Evolutionary conservation across 768 basidiomycete species (phyloP).

Genomic region (Paxillus ammoniavirescens): DNA sequence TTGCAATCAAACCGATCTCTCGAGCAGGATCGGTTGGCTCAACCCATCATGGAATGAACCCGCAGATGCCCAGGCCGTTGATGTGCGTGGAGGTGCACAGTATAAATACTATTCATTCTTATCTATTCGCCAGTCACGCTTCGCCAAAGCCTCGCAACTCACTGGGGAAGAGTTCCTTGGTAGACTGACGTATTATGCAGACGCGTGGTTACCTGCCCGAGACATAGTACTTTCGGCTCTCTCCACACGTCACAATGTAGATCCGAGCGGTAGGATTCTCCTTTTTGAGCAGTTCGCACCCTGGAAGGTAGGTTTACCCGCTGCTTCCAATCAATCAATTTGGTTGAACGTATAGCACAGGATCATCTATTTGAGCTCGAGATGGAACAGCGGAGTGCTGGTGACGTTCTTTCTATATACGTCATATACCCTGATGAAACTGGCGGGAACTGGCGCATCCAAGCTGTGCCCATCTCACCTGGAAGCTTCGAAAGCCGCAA

Average conservation of each 20-base stretch:
- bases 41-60: conserved; percentile 94
- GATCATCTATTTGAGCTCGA: conserved; percentile 94
- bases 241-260: conserved; percentile 52
- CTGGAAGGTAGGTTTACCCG: conserved; percentile 67
- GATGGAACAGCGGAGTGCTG: conserved; percentile 45
- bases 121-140: conserved; percentile 52
- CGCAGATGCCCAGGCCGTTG: conserved; percentile 58
- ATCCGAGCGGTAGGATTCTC: conserved; percentile 75
- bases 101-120: conserved; percentile 1
- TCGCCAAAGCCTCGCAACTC: conserved; percentile 75
- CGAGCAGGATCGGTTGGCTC: conserved; percentile 75
- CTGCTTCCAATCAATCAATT: not conserved
- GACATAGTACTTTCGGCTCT: conserved; percentile 69
- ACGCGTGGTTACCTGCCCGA: conserved; percentile 91
- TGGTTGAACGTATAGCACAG: conserved; percentile 33
- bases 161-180: conserved; percentile 84
- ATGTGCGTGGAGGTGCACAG: conserved; percentile 50
- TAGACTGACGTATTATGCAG: conserved; percentile 76
- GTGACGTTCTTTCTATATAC: conserved; percentile 65
- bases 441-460: conserved; percentile 79
- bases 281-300: conserved; percentile 78
- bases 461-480: conserved; percentile 80
- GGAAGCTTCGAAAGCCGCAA: conserved; percentile 91
- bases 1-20: conserved; percentile 77
- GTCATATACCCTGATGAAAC: conserved; percentile 88